phyloP scores from a whole-genome alignment of 495 filamentous ascomycete genomes.

The Aspergillus indologenus region DNA sequence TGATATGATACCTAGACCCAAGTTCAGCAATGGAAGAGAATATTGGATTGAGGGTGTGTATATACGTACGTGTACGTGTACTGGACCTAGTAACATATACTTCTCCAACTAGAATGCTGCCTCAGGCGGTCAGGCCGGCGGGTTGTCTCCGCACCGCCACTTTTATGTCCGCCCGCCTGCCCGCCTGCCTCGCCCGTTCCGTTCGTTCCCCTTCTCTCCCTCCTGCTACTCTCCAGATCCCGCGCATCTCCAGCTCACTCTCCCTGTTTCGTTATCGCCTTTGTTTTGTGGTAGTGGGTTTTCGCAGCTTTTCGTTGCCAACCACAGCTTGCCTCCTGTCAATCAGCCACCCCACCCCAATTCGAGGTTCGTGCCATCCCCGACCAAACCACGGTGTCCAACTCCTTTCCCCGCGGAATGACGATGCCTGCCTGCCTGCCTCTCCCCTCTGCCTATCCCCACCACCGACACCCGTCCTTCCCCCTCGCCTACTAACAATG shows the following conservation, averaged over 20 bases:
- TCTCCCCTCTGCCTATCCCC: neutral
- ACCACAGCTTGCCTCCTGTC: neutral
- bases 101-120: conserved; percentile 15
- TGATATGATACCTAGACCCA: neutral
- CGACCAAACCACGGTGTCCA: neutral
- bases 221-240: neutral
- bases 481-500: too few species aligned
- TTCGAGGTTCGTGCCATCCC: neutral
- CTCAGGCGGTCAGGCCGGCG: conserved; percentile 24
- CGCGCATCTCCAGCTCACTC: neutral
- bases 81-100: too few species aligned
- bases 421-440: conserved; percentile 3
- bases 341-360: neutral
- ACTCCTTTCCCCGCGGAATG: conserved; percentile 7
- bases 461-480: too few species aligned
- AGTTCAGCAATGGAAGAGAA: neutral
- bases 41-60: too few species aligned
- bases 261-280: neutral
- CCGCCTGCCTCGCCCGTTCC: conserved; percentile 6
- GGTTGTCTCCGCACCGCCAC: conserved; percentile 18
- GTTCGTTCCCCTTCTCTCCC: neutral
- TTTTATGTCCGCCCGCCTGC: neutral
- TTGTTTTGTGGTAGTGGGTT: neutral
- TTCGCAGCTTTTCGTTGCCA: neutral
- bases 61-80: too few species aligned